Percentiles rank a stretch among this genome's conserved stretches.
Evolutionary conservation across 163 green algal genomes (phyloP).

Genomic region (Chlamydomonas reinhardtii): DNA sequence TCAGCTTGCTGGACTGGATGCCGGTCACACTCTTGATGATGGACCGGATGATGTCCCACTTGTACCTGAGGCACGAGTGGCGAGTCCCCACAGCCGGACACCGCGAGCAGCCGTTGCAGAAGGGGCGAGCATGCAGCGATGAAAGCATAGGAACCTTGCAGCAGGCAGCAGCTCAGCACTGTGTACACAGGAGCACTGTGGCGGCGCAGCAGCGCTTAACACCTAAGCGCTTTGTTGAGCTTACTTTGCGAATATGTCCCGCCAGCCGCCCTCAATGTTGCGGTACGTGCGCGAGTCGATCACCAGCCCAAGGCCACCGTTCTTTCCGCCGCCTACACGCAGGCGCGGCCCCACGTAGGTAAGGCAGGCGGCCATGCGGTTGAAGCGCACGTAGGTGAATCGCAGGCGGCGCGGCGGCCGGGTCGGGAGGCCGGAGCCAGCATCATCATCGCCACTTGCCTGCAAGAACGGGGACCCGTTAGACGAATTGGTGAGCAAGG

Average conservation of each 20-base stretch:
- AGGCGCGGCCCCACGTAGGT: constrained; percentile 76
- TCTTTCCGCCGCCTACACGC: constrained; percentile 43
- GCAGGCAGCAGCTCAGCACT: no score
- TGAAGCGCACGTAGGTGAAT: constrained; percentile 84
- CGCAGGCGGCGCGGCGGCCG: constrained; percentile 30
- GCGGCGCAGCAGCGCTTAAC: not conserved
- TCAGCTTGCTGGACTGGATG: constrained; percentile 84
- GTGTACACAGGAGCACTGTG: not conserved
- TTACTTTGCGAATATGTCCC: constrained; percentile 77
- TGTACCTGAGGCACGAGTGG: constrained; percentile 57
- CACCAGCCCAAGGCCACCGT: constrained; percentile 81
- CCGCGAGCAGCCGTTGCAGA: no score
- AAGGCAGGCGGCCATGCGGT: constrained; percentile 78
- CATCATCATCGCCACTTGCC: not conserved
- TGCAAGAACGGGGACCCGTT: no score
- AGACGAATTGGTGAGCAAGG: no score
- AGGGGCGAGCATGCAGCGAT: no score
- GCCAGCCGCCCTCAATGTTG: constrained; percentile 82
- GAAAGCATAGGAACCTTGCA: no score
- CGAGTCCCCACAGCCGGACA: no score
- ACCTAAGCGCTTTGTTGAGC: not conserved
- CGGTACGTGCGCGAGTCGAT: constrained; percentile 82
- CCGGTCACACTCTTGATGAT: constrained; percentile 79
- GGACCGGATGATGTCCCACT: constrained; percentile 83
- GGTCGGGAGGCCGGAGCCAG: not conserved